Evolutionary conservation across 176 grass and related monocot species (phyloP).

Genomic region (Thinopyrum elongatum): DNA sequence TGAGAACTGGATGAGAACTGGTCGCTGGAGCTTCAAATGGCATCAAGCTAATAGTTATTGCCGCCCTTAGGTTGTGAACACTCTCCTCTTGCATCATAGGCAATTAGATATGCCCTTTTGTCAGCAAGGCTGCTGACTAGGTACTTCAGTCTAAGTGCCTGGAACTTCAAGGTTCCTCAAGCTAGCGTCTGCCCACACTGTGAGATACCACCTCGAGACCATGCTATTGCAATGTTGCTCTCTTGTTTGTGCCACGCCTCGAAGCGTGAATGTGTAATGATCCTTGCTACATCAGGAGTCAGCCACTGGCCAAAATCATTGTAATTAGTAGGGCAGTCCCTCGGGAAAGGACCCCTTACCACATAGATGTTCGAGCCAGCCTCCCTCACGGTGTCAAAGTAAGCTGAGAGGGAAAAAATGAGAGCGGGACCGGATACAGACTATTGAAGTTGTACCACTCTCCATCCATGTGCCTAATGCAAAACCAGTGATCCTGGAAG

Average conservation of each 20-base stretch:
- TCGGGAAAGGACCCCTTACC: conserved; percentile 47
- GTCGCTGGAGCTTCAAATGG: too few species aligned
- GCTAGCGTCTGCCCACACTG: background rate
- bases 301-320: conserved; percentile 45
- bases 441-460: conserved; percentile 20
- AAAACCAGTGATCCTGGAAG: conserved; percentile 51
- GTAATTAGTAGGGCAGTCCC: conserved; percentile 29
- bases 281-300: conserved; percentile 41
- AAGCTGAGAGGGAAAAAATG: conserved; percentile 57
- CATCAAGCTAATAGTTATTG: too few species aligned
- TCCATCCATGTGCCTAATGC: conserved; percentile 44
- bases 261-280: conserved; percentile 31
- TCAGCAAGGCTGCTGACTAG: too few species aligned
- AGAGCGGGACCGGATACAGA: conserved; percentile 28
- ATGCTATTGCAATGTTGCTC: background rate
- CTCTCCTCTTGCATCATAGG: too few species aligned
- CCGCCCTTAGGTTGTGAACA: too few species aligned
- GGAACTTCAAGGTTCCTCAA: too few species aligned
- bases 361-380: conserved; percentile 46
- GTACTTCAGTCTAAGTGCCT: too few species aligned
- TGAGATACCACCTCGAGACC: background rate
- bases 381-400: conserved; percentile 38
- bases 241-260: background rate
- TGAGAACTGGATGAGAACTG: too few species aligned
- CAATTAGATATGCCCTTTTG: too few species aligned